Base-by-base conservation (phyloP, 1,284 basidiomycete genomes). In the Phlebopus sp. region DNA sequence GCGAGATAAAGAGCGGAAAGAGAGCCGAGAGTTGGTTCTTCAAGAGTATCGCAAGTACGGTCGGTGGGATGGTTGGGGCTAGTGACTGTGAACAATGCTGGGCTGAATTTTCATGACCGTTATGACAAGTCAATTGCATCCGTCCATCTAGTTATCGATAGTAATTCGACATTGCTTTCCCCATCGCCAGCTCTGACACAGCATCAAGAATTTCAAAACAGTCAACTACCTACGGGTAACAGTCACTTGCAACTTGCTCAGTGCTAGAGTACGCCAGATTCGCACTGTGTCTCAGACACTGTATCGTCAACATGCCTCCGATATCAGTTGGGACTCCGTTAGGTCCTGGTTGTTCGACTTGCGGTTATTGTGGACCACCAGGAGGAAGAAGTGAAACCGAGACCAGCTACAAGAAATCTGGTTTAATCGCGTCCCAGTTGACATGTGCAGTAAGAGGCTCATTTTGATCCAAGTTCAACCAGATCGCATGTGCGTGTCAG, bases 41-140 rank as follows among this genome's bases (percentile, higher is more conserved):
- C 73, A 81, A 56, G 90, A 92, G 64, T 92, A 83, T 65, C 72
- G 88, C 52, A 74, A 84, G 54, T 92, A 83, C 62, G 90, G 90
- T 21, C 72, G 84, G 49, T 90, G 87, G 86, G 90, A 92, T 70
- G 90, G 88, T 1, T 92, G 90, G 90, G 83, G 78, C 36, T 84
- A 68, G 68, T 58, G 18, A 44, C 30, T 17, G 48, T 40, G n/a
- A 25, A 35, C 29, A 25, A 27, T 29, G 46, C 18, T 11, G 15
- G 13, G 39, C 29, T 55, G 30, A n/a, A 14, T n/a, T 17, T 34
- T 15, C 41, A 46, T 19, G n/a, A 17, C 17, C n/a, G 42, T 29
- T 23, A 13, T 18, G 21, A 27, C 29, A 29, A 29, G 4, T 29
- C 27, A 29, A 4, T 29, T 29, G 27, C 21, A 23, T 4, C 6